Evolutionary conservation across 805 yeast genomes (phyloP), one percentile per base, ranked within the genome.

Genomic region (Teunomyces cretensis): DNA sequence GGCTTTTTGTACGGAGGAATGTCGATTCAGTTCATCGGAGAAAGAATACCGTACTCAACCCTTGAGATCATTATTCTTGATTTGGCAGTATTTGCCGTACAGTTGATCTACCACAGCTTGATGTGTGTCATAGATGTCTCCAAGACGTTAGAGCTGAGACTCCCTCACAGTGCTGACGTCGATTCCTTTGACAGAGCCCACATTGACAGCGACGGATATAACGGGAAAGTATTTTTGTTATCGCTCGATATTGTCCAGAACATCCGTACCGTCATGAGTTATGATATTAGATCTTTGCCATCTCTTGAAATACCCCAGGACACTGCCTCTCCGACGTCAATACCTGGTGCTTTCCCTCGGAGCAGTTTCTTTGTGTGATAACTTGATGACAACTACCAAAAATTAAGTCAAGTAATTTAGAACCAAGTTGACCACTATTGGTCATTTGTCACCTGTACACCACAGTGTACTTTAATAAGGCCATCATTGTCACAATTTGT

Each of bases 1-100:
- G 48, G 50, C 4, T 54, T 48, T 38, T 52, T 68, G 11, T 60
- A 68, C 46, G 75, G 76, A 1, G 62, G 71, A 3, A 22, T 64
- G 31, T 53, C 68, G 6, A 46, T 70, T 9, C 71, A 68, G 45
- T 72, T 70, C 45, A 63, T 72, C 12, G 76, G 76, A 0, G 76
- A 72, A 48, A 46, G 65, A 39, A 43, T 61, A 5, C 68, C 74
- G 13, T 53, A 32, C 13, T 50, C 59, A 8, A 38, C 53, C 16
- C 15, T 57, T 2, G 70, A 60, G 44, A 49, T 70, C 31, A 8
- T 71, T 9, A 7, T 51, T 4, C 54, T 57, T 9, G 76, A 72
- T 46, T 16, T 58, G 17, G 33, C 58, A 11, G 47, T 67, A 2
- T 53, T 62, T 16, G 44, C 50, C 11, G 31, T 58, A 13, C 76